Base-by-base conservation (phyloP, 257 asterid species). In the Fraxinus pennsylvanica region DNA sequence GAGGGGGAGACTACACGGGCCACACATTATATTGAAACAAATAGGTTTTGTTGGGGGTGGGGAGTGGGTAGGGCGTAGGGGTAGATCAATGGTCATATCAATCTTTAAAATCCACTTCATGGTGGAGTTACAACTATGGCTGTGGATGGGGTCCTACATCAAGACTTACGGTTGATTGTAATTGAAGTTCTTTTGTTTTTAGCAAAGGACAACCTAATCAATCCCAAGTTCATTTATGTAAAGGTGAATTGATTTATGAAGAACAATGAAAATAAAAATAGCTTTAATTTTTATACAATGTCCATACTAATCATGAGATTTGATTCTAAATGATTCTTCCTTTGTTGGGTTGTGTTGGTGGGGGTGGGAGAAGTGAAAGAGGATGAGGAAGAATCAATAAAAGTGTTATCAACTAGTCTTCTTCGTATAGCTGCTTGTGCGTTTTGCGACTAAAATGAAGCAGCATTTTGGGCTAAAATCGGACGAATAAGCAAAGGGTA, bases 11-110 rank as follows among this genome's bases (percentile, higher is more conserved):
- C 63, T 68, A 47, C 70, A 75, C 38, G 75, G 78, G 74, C 79
- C 86, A 75, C 80, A 69, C 72, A 47, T 12, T 73, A 41, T 63
- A 33, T 69, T 25, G n/a, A 72, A 45, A 73, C 78, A 81, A 72
- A 63, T 43, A 27, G 69, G 36, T 25, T 25, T 27, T 8, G 67
- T 13, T 30, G 2, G 30, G 29, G 32, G 36, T 4, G 59, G 22
- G 14, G 50, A 32, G 66, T 76, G 63, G 72, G 30, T 9, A 9
- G 32, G 22, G 21, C 4, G 21, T 15, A 3, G 6, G 66, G 82
- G 76, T 81, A 82, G 83, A 84, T 88, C 75, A 61, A 38, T 80
- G 45, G 85, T 87, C 82, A 84, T 84, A 41, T 86, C 88, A 80
- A 71, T 80, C 71, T 67, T 73, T 57, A 72, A 78, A 73, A 78